Conservation (phyloP, 129 eudicot genomes). For the Helichrysum umbraculigerum region DNA sequence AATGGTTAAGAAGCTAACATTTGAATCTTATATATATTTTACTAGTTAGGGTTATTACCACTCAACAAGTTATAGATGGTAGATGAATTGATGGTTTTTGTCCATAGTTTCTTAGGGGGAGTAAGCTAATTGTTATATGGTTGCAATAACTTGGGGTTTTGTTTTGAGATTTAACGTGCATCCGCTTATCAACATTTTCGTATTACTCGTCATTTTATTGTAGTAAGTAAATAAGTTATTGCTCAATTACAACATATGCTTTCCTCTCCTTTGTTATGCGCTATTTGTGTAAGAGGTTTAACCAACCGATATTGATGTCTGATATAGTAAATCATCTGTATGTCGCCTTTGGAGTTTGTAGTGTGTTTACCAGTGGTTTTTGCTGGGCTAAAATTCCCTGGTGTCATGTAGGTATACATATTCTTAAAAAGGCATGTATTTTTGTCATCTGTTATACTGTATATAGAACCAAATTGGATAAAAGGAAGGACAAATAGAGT, state of each 20-base stretch:
- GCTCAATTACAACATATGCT: not conserved
- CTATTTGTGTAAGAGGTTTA: not conserved
- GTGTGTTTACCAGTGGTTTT: no score
- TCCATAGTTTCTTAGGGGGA: not conserved
- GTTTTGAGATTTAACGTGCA: not conserved
- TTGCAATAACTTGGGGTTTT: not conserved
- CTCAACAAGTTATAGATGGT: conserved; percentile 1
- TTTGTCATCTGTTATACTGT: not conserved
- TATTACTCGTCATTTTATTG: not conserved
- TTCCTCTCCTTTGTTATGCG: not conserved
- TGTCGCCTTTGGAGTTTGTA: not conserved
- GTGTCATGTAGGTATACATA: no score
- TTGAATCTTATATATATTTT: not conserved
- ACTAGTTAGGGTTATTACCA: not conserved
- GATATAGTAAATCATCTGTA: not conserved
- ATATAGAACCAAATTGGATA: not conserved
- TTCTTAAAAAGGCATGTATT: not conserved
- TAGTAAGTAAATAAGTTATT: not conserved
- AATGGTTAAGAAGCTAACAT: not conserved
- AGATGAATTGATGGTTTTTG: not conserved
- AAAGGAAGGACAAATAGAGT: not conserved
- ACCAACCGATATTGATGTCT: not conserved
- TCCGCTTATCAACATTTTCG: not conserved
- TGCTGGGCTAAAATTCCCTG: no score
- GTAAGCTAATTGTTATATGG: not conserved